Evolutionary conservation across 805 yeast species (phyloP), one percentile per base, ranked within the genome.

Genomic region (Kodamaea kakaduensis): DNA sequence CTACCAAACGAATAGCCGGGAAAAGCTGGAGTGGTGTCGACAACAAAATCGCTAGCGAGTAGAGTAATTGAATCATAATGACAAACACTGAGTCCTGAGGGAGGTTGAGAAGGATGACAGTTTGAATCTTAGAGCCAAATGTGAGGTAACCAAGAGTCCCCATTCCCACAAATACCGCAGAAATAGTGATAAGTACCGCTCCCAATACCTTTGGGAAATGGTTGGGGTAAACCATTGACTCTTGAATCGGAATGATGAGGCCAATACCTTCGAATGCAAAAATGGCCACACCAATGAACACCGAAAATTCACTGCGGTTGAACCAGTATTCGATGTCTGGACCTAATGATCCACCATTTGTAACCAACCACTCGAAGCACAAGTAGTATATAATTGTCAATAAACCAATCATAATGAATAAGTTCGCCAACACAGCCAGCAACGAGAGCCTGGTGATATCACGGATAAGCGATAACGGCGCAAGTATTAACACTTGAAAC

Each of bases 251-350:
- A 16, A 84, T 80, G 32, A 84, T 81, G 31, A 84, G 64, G 0
- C 94, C 93, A 38, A 84, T 83, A 1, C 94, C 94, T 60, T 84
- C 94, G 52, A 83, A 84, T n/a, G 93, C 87, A 64, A 84, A 84
- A 19, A 84, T 84, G 2, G 90, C 89, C 5, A 84, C 85, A 6
- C 94, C 94, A 33, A 84, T 78, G 50, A 84, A 84, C 31, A 84
- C 58, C 0, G 90, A 76, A 69, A 85, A 84, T 33, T 69, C 69
- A 4, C 69, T 64, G 19, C 62, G 42, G 54, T 83, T 83, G 59
- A 83, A 72, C 21, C 59, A 53, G 32, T 58, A 56, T 15, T 66
- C 64, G 20, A 83, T 66, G 2, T 74, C 78, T 2, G 64, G 65
- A 1, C 78, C 78, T 0, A 71, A 55, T 2, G 34, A 31, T 2